Base-by-base conservation (phyloP, 176 grass and related monocot species). In the Poa pratensis region DNA sequence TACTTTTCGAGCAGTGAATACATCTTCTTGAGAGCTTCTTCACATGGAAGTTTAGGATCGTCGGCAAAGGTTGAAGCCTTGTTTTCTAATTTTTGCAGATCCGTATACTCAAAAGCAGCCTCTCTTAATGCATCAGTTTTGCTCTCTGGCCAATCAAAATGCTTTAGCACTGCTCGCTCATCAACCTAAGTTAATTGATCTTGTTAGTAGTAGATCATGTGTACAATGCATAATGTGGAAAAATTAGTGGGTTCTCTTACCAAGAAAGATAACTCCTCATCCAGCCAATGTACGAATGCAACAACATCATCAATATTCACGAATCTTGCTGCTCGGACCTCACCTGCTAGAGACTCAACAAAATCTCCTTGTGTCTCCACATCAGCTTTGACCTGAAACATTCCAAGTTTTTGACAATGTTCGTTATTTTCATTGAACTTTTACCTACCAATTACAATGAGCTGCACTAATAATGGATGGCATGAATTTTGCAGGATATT, bases 191-290 rank as follows among this genome's bases (percentile, higher is more conserved):
- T 90, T 23, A 40, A 26, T 51, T 13, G 13, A 69, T 83, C n/a
- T 10, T 37, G 64, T 69, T 37, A 84, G 49, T 15, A 16, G 14
- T 46, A 17, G n/a, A 61, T 13, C 20, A 75, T 37, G 37, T 59
- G 42, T 26, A 30, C n/a, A 78, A 54, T 54, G 43, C 4, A 22
- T 64, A 12, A 9, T 60, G 73, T 51, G 37, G 22, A 69, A 34
- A 75, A 69, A 26, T 34, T 74, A 28, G 5, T 66, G 8, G n/a
- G 32, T 34, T 30, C 77, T 32, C 77, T 87, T 92, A 92, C 96
- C 91, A 98, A 87, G 91, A 98, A 98, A 66, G 96, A 98, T 35
- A 94, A 63, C 68, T 98, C 96, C 84, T 98, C 96, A 46, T 98
- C 96, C 39, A 98, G 90, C 96, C 96, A 98, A 72, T 94, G 95